Percentiles rank a stretch among this genome's conserved stretches.
phyloP scores from a whole-genome alignment of 306 rosid genomes.

The Prunus padus region DNA sequence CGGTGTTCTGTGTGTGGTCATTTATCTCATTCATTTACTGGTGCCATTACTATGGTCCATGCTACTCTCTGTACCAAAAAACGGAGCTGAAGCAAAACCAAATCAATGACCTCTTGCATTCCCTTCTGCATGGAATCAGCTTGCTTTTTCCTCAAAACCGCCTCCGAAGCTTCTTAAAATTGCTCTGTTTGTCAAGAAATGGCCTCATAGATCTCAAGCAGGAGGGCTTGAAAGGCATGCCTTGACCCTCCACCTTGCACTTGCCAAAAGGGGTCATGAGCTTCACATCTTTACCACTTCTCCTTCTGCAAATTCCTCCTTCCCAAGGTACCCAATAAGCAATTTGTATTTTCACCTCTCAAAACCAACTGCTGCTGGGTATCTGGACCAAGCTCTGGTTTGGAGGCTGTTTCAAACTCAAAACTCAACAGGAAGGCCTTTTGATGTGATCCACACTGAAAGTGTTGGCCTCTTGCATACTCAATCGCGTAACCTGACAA shows the following conservation, averaged over 20 bases:
- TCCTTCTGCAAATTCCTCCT: constrained; percentile 33
- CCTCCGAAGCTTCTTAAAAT: constrained; percentile 53
- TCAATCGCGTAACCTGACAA: constrained; percentile 33
- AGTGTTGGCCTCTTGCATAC: constrained; percentile 67
- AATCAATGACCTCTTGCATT: constrained; percentile 48
- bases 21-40: constrained; percentile 42
- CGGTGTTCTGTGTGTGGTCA: constrained; percentile 39
- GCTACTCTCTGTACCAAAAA: constrained; percentile 34
- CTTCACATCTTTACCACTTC: constrained; percentile 69
- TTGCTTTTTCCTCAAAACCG: constrained; percentile 41
- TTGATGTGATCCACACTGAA: constrained; percentile 64
- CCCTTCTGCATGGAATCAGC: constrained; percentile 64
- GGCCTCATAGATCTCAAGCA: constrained; percentile 64
- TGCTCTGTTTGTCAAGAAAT: constrained; percentile 75
- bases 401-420: constrained; percentile 68
- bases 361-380: constrained; percentile 62
- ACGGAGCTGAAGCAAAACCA: constrained; percentile 30
- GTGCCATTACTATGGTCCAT: constrained; percentile 43
- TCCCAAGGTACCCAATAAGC: constrained; percentile 19
- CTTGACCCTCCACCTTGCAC: constrained; percentile 66
- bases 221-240: constrained; percentile 85
- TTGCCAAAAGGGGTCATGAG: constrained; percentile 68
- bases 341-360: constrained; percentile 60
- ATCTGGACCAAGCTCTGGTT: constrained; percentile 56
- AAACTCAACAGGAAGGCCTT: constrained; percentile 49